These are phyloP conservation scores for Nakaseomyces sp. DNA, from an alignment of 1,139 yeast species.

Conservation along the genomic window DNA sequence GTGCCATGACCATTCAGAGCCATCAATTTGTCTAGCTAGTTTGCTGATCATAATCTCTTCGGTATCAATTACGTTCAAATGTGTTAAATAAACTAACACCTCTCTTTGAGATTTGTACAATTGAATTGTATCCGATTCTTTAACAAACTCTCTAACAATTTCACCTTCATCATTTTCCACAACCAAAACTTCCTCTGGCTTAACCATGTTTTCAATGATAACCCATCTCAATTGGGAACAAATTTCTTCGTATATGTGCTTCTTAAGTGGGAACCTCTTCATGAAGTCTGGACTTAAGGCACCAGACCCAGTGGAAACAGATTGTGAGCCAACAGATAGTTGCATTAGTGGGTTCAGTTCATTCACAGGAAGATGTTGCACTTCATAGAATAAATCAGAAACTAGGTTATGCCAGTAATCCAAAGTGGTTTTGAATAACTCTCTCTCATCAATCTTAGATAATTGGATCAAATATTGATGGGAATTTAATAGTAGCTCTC, in stretches of 20 bases:
- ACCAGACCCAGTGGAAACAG: slow-evolving; percentile 54
- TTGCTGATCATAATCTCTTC: slow-evolving; percentile 90
- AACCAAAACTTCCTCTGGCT: slow-evolving; percentile 94
- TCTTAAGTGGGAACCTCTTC: slow-evolving; percentile 71
- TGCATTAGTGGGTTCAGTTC: slow-evolving; percentile 64
- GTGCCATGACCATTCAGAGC: slow-evolving; percentile 98
- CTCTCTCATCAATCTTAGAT: slow-evolving; percentile 90
- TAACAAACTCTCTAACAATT: slow-evolving; percentile 93
- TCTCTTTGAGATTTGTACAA: slow-evolving; percentile 93
- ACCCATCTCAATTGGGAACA: slow-evolving; percentile 79
- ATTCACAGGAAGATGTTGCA: slow-evolving; percentile 65
- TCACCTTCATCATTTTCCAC: slow-evolving; percentile 99
- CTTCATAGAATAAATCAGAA: slow-evolving; percentile 70
- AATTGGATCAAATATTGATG: slow-evolving; percentile 76
- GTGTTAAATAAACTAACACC: slow-evolving; percentile 88
- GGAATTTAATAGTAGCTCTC: slow-evolving; percentile 57
- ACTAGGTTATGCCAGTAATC: slow-evolving; percentile 92
- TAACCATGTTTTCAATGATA: slow-evolving; percentile 92
- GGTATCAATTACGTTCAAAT: slow-evolving; percentile 88
- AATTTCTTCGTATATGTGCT: slow-evolving; percentile 67
- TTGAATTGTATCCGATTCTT: slow-evolving; percentile 94
- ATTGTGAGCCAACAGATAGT: slow-evolving; percentile 46
- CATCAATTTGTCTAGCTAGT: slow-evolving; percentile 87
- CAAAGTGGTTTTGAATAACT: slow-evolving; percentile 84
- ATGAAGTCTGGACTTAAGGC: slow-evolving; percentile 80